Conservation (phyloP, 2,329 filamentous ascomycete species). For the Nakataea oryzae region DNA sequence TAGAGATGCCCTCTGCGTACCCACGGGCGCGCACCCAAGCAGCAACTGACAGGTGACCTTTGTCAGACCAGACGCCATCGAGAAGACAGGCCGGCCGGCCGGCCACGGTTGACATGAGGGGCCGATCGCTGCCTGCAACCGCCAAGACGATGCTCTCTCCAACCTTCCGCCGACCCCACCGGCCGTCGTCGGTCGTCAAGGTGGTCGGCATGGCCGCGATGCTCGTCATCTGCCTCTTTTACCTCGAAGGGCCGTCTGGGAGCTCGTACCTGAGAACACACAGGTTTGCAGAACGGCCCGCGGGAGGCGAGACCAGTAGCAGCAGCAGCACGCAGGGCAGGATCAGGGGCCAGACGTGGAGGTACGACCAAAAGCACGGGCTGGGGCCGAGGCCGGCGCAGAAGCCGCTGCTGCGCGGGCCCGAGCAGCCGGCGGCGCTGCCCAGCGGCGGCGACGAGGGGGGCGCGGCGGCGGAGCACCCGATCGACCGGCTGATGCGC, state of each 20-base stretch:
- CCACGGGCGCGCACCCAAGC: too few species aligned
- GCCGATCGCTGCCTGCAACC: neutral
- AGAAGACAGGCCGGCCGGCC: too few species aligned
- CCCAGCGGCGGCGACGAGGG: neutral
- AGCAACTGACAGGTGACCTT: too few species aligned
- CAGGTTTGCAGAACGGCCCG: neutral
- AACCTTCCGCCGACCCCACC: constrained; percentile 23
- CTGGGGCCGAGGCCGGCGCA: neutral
- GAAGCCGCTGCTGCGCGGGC: neutral
- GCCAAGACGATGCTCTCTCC: constrained; percentile 21
- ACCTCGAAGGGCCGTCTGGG: constrained; percentile 4
- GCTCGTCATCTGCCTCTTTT: constrained; percentile 22
- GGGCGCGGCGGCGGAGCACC: constrained; percentile 24
- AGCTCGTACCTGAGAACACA: neutral
- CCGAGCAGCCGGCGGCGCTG: neutral
- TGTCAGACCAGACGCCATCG: too few species aligned
- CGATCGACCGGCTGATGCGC: constrained; percentile 39
- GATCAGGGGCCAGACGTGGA: neutral
- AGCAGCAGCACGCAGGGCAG: constrained; percentile 2
- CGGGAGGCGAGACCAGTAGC: neutral
- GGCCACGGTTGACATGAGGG: neutral
- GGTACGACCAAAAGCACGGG: neutral
- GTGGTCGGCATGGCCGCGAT: constrained; percentile 23
- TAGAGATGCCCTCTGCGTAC: too few species aligned
- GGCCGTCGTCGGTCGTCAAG: constrained; percentile 26